Percentiles rank a stretch among this genome's conserved stretches.
phyloP scores from a whole-genome alignment of 2,329 filamentous ascomycete genomes.

The Calonectria honghensis region DNA sequence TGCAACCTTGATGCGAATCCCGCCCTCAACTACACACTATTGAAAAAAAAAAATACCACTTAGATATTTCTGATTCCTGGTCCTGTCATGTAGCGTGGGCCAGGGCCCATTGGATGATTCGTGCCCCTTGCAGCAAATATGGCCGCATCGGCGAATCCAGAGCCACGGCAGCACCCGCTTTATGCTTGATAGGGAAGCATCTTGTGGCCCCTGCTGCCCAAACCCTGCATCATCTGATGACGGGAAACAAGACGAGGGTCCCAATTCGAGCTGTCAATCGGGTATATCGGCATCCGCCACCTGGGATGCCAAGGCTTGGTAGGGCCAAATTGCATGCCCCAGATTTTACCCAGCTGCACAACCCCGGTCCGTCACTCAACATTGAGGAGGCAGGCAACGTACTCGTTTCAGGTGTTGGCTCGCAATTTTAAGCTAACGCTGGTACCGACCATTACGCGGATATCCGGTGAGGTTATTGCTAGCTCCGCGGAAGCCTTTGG shows the following conservation, averaged over 20 bases:
- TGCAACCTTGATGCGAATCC: background rate
- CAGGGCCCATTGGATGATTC: background rate
- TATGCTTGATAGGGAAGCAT: slow-evolving; percentile 18
- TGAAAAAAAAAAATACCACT: background rate
- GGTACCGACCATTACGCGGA: slow-evolving; percentile 18
- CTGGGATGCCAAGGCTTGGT: slow-evolving; percentile 6
- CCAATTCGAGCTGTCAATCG: slow-evolving; percentile 26
- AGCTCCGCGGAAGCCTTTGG: background rate
- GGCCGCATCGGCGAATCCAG: slow-evolving; percentile 1
- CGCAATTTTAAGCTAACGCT: slow-evolving; percentile 4
- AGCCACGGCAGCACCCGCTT: slow-evolving; percentile 17
- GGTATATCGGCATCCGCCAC: slow-evolving; percentile 25
- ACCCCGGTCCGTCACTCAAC: background rate
- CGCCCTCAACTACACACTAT: background rate
- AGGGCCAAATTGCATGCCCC: slow-evolving; percentile 17
- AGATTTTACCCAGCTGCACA: background rate
- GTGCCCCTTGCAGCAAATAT: slow-evolving; percentile 24
- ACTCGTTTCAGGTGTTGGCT: slow-evolving; percentile 22
- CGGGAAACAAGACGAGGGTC: slow-evolving; percentile 23
- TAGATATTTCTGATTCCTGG: background rate
- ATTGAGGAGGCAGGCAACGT: slow-evolving; percentile 16
- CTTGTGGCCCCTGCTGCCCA: slow-evolving; percentile 16
- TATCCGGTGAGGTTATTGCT: background rate
- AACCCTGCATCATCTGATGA: slow-evolving; percentile 36
- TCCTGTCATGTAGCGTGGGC: background rate